Evolutionary conservation across 306 rosid species (phyloP), one percentile per base, ranked within the genome.

Genomic region (Prosopis cineraria): DNA sequence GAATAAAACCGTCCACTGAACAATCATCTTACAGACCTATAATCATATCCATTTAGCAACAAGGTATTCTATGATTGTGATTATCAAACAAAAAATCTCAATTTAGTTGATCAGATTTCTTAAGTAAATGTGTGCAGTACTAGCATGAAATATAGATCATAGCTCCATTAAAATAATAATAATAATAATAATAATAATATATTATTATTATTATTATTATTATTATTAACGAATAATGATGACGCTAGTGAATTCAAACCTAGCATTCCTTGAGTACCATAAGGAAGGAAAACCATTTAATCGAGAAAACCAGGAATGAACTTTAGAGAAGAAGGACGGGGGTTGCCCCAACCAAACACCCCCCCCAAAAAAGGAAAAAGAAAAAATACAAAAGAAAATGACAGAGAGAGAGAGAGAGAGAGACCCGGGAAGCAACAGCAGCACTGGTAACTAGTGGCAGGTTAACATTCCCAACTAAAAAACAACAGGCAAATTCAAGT

Each of bases 1-100:
- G 74, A 50, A 62, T 30, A 11, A 39, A 82, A 77, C 4, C 31
- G 74, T 53, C 48, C 68, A 84, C 44, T 65, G 56, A 70, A 37
- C 40, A 37, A 72, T 65, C 73, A 71, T 60, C 11, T 13, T 2
- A 14, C 45, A 74, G 20, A 17, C 55, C 40, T 56, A 30, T 41
- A n/a, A 43, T 20, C 24, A 43, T 68, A 3, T 56, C 29, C 64
- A 52, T 64, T 30, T 47, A 22, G 17, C 25, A 50, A 25, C 25
- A 29, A n/a, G 4, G 53, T 33, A 72, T 20, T 48, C 17, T 52
- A n/a, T 33, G 24, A 74, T 40, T 70, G 22, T 37, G n/a, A 16
- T 52, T 36, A 29, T 58, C n/a, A 58, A 58, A 29, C 10, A 58
- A 12, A 29, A 12, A 58, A 11, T 16, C 6, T 44, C 27, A 71